Evolutionary conservation across 2,329 filamentous ascomycete species (phyloP).

Genomic region (Amauroascus niger): DNA sequence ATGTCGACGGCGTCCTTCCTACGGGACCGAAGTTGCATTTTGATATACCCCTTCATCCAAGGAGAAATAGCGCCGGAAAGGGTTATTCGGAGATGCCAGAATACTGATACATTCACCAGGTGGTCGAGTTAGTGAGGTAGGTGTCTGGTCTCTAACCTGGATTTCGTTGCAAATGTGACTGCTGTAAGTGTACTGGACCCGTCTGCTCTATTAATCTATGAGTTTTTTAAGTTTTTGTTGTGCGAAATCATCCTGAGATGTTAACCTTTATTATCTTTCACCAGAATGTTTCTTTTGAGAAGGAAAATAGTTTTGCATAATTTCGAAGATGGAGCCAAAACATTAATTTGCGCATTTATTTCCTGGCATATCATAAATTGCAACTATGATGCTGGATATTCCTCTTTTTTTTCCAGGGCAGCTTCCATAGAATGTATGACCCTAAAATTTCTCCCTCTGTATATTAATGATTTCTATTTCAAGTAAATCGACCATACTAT

Average conservation of each 20-base stretch:
- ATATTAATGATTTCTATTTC: too few relatives aligned
- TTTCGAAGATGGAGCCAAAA: too few relatives aligned
- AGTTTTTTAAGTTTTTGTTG: too few relatives aligned
- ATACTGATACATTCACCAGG: background rate
- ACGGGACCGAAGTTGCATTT: slow-evolving; percentile 8
- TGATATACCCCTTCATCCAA: slow-evolving; percentile 6
- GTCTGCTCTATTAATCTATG: background rate
- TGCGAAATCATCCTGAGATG: background rate
- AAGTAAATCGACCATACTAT: too few relatives aligned
- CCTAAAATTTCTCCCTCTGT: too few relatives aligned
- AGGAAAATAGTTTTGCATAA: too few relatives aligned
- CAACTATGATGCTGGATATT: too few relatives aligned
- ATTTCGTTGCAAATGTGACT: background rate
- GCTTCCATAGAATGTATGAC: too few relatives aligned
- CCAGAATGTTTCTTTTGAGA: background rate
- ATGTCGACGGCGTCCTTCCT: slow-evolving; percentile 9
- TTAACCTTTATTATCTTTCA: background rate
- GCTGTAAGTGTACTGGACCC: background rate
- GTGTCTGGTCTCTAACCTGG: background rate
- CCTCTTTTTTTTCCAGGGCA: too few relatives aligned
- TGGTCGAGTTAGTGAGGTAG: background rate
- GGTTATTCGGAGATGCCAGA: background rate
- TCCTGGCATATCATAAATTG: too few relatives aligned
- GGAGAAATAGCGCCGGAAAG: background rate
- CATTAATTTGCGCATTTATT: too few relatives aligned